phyloP scores from a whole-genome alignment of 129 eudicot species.

The Apium graveolens region DNA sequence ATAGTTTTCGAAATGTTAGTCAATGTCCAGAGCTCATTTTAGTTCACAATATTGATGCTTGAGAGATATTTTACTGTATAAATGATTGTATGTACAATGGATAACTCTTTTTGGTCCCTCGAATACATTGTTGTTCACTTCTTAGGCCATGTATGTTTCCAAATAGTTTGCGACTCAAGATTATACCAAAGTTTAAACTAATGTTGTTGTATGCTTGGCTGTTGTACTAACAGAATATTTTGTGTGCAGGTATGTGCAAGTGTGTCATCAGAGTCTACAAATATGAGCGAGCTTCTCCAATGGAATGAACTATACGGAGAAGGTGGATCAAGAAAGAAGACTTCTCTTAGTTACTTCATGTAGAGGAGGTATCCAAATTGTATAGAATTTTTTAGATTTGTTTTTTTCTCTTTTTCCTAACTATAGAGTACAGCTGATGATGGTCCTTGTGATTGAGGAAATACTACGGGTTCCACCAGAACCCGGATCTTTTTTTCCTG shows the following conservation, averaged over 20 bases:
- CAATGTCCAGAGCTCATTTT: too few relatives aligned
- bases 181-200: neutral
- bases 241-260: constrained; percentile 79
- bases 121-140: too few relatives aligned
- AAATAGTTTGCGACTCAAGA: neutral
- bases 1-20: neutral
- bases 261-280: constrained; percentile 82
- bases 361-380: constrained; percentile 39
- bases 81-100: too few relatives aligned
- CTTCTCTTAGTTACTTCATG: constrained; percentile 84
- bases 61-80: too few relatives aligned
- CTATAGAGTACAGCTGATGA: constrained; percentile 21
- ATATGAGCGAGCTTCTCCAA: constrained; percentile 78
- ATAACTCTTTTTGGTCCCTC: too few relatives aligned
- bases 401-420: constrained; percentile 16
- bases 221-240: neutral
- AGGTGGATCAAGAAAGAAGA: constrained; percentile 92
- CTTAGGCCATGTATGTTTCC: neutral
- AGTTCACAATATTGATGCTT: too few relatives aligned
- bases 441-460: constrained; percentile 31
- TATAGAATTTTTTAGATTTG: constrained; percentile 25
- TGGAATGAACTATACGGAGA: constrained; percentile 95
- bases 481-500: neutral
- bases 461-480: constrained; percentile 25
- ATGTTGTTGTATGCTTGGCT: neutral